These are phyloP conservation scores for Cystobasidium tubakii DNA, from an alignment of 768 basidiomycete species.

Conservation along the genomic window DNA sequence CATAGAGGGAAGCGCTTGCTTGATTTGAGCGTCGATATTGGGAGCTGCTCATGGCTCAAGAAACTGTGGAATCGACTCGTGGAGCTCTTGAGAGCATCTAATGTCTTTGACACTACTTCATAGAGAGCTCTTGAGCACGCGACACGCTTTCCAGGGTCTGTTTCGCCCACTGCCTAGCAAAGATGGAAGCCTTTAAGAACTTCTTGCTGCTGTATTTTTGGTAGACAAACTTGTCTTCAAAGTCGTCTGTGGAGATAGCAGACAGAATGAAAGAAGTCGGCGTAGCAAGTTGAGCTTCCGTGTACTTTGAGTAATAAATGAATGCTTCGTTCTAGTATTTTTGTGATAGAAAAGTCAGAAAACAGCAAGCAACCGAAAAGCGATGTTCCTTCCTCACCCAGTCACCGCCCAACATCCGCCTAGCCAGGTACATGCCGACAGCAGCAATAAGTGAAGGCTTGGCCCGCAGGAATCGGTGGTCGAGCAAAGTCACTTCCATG, in stretches of 20 bases:
- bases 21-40: no score
- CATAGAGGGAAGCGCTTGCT: no score
- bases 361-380: not conserved
- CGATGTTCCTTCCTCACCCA: slow-evolving; percentile 66
- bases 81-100: not conserved
- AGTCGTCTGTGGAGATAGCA: slow-evolving; percentile 70
- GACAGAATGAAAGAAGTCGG: slow-evolving; percentile 78
- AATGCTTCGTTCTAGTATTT: slow-evolving; percentile 78
- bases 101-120: slow-evolving; percentile 2
- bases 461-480: slow-evolving; percentile 82
- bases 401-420: slow-evolving; percentile 85
- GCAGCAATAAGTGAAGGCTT: slow-evolving; percentile 92
- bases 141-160: slow-evolving; percentile 37
- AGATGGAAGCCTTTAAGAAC: slow-evolving; percentile 67
- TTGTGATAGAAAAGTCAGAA: not conserved
- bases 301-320: slow-evolving; percentile 85
- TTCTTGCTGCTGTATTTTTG: slow-evolving; percentile 97
- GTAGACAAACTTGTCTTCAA: slow-evolving; percentile 78
- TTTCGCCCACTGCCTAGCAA: slow-evolving; percentile 53
- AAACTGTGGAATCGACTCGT: not conserved
- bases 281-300: slow-evolving; percentile 74
- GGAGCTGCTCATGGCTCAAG: not conserved
- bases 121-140: slow-evolving; percentile 28
- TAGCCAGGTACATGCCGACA: slow-evolving; percentile 92
- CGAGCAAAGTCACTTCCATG: slow-evolving; percentile 88